Evolutionary conservation across 352 stramenopile species (phyloP).

Genomic region (Pythium aquatile): DNA sequence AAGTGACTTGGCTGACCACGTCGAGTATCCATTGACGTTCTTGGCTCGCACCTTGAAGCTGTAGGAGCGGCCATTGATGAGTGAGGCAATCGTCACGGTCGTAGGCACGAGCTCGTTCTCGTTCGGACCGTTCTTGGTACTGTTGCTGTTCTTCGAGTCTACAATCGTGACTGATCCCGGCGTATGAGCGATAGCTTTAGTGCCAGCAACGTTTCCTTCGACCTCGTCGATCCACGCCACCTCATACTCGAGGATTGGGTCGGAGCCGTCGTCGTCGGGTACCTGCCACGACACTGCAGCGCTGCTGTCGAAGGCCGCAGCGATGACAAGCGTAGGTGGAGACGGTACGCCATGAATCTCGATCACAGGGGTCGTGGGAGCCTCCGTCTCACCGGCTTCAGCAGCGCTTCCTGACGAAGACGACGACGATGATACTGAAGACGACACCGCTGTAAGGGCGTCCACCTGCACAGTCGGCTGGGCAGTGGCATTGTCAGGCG

Average conservation of each 20-base stretch:
- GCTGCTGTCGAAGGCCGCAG: slow-evolving; percentile 47
- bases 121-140: background rate
- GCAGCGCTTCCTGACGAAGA: background rate
- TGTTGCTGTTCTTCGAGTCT: slow-evolving; percentile 2
- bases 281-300: slow-evolving; percentile 62
- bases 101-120: slow-evolving; percentile 32
- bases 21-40: slow-evolving; percentile 62
- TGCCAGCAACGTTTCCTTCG: slow-evolving; percentile 38
- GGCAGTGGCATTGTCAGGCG: background rate
- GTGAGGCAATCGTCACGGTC: slow-evolving; percentile 36
- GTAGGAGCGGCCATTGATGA: slow-evolving; percentile 65
- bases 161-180: slow-evolving; percentile 24
- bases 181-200: slow-evolving; percentile 35
- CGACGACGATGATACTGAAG: background rate
- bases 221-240: slow-evolving; percentile 61
- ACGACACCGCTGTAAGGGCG: background rate
- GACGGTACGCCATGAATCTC: slow-evolving; percentile 61
- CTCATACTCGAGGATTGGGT: slow-evolving; percentile 61
- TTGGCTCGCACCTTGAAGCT: slow-evolving; percentile 68
- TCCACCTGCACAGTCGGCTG: background rate
- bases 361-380: slow-evolving; percentile 1
- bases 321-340: slow-evolving; percentile 57
- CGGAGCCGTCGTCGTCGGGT: slow-evolving; percentile 60
- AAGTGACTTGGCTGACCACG: slow-evolving; percentile 71
- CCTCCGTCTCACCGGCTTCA: background rate